Evolutionary conservation across 176 grass and related monocot genomes (phyloP), one percentile per base, ranked within the genome.

Genomic region (Eragrostis nindensis): DNA sequence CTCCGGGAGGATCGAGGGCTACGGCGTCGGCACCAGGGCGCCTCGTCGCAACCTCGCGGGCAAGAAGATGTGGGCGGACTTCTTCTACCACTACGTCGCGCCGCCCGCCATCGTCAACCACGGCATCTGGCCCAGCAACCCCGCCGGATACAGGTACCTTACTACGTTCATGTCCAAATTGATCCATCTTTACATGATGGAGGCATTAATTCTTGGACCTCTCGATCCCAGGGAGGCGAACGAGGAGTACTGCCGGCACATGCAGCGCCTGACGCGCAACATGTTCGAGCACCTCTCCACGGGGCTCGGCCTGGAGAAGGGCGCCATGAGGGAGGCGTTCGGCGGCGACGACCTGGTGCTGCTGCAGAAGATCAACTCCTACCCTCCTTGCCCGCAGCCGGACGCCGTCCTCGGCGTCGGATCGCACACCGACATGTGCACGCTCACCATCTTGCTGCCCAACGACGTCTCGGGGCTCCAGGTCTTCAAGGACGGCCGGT

Each of bases 21-120:
- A 98, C 53, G 9, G 8, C 8, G 53, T 56, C 68, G 88, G 84
- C 1, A 75, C 81, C 16, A 83, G 15, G 18, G 66, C 87, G 32
- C 32, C 32, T 59, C 70, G 83, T 49, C 27, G 6, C 65, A 83
- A 82, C 29, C 29, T 79, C 4, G 83, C 89, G 16, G 90, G 86
- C 26, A 98, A 89, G 87, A 94, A 89, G 84, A 41, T 75, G 7
- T 95, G 95, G 95, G 77, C 61, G 3, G 86, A 98, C 76, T 98
- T 95, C 67, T 66, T 98, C n/a, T 94, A 93, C 86, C 90, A 95
- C 73, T 75, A 78, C 32, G 43, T 93, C 8, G 78, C 90, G 79
- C 92, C 90, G 13, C 88, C 73, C 24, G 21, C 59, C 0, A 63
- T 21, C n/a, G 70, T 95, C 19, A 54, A 93, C 81, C 66, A 82